Evolutionary conservation across 2,329 filamentous ascomycete genomes (phyloP), one percentile per base, ranked within the genome.

Genomic region (Fusarium sp.): DNA sequence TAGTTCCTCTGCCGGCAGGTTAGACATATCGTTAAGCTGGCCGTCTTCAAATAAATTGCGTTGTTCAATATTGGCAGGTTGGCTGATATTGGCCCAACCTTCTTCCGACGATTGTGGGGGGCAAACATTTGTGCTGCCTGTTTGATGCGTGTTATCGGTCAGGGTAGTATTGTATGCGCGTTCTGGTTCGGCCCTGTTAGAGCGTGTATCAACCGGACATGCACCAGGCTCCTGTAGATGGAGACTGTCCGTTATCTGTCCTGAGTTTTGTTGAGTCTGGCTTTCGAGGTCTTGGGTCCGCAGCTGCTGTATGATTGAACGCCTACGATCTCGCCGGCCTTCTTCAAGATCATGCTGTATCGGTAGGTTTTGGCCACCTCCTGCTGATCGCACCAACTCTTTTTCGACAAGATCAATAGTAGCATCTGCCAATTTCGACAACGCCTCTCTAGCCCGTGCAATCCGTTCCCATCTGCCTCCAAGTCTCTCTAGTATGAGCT

Each of bases 331-430:
- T 3, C 47, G 56, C 1, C 48, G 49, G 17, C n/a, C 15, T 9
- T 62, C 57, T 6, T 15, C 44, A 0, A 10, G 19, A 7, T 24
- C 2, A 0, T 62, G 59, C 2, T 15, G 26, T 11, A 7, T 11
- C 9, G 17, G 28, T 8, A 11, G 1, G 6, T 17, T 30, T 1
- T 22, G 5, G 0, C 15, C 2, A 1, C 14, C 47, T 4, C 44
- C 57, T 2, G 30, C 17, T 14, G 41, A 17, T 15, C 30, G 13
- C n/a, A 24, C 17, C 17, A 32, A 15, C 1, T 48, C 41, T 19
- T 62, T 62, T 41, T 62, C 59, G 1, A 62, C 40, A 0, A 62
- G 48, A 2, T 62, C 57, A 7, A 62, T 28, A 6, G 59, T 62
- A 9, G 57, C 59, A 28, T 62, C 59, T 4, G 59, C 59, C 7